Evolutionary conservation across 176 grass and related monocot species (phyloP), one percentile per base, ranked within the genome.

Genomic region (Secale cereale): DNA sequence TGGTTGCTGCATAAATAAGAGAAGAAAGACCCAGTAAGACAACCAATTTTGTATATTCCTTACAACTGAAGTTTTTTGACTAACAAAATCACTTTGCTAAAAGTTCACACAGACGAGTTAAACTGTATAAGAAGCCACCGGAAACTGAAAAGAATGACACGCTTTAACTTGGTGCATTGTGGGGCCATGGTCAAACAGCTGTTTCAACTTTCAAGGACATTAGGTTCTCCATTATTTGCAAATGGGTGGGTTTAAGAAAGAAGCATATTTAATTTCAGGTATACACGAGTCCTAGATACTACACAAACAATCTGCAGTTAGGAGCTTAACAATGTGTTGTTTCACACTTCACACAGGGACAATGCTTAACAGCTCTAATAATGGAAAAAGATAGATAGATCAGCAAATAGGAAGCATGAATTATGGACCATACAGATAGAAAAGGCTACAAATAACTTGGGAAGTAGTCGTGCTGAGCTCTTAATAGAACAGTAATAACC

Each of bases 1-100:
- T 87, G 74, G 59, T 60, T 75, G 59, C 89, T 90, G 84, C 33
- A 83, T n/a, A 74, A 77, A 37, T 31, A 31, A 50, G 62, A 20
- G 61, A 48, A 72, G 48, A 35, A 5, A 35, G 23, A 61, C 6
- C 25, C 36, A 32, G n/a, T 77, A 40, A 56, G 30, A 79, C 22
- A 86, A 74, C 65, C 20, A 79, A n/a, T 32, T 76, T 57, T 69
- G 32, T 2, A 14, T 40, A 26, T 39, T n/a, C 10, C 31, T 37
- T 46, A 22, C n/a, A 76, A 52, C 10, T n/a, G 20, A 80, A 81
- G 40, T 3, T 74, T 4, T 65, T 80, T 73, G 27, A 48, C 15
- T 52, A 74, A n/a, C 10, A 50, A 77, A 86, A 83, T 22, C 10
- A 8, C 33, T 41, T 62, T 75, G 36, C 56, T 31, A 28, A 16